These are phyloP conservation scores for Globisporangium cylindrosporum DNA, from an alignment of 352 stramenopile genomes.

Conservation along the genomic window DNA sequence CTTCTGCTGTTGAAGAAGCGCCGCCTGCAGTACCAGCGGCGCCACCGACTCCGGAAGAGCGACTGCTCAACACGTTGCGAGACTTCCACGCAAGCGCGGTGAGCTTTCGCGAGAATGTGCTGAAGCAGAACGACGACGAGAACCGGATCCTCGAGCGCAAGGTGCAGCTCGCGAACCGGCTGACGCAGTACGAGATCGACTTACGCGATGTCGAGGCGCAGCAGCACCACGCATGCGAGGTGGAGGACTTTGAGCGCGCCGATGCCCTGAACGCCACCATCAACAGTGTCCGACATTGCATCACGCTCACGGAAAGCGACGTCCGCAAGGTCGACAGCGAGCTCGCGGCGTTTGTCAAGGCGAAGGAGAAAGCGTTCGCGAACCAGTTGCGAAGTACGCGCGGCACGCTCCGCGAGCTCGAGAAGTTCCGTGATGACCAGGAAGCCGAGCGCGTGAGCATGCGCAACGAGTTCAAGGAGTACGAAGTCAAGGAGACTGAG, in stretches of 20 bases:
- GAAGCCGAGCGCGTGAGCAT: conserved; percentile 44
- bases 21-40: conserved; percentile 23
- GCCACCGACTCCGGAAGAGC: conserved; percentile 57
- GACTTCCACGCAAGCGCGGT: conserved; percentile 76
- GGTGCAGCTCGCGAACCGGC: conserved; percentile 52
- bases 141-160: conserved; percentile 70
- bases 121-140: conserved; percentile 77
- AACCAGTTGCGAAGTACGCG: conserved; percentile 76
- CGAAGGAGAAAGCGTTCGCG: conserved; percentile 74
- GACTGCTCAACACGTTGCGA: conserved; percentile 58
- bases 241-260: conserved; percentile 85
- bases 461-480: conserved; percentile 59
- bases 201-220: conserved; percentile 75
- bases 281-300: conserved; percentile 77
- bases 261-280: conserved; percentile 80
- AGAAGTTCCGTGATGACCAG: conserved; percentile 79
- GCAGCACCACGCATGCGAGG: conserved; percentile 73
- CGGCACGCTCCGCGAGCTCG: conserved; percentile 62
- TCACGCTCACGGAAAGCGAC: conserved; percentile 78
- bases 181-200: conserved; percentile 82
- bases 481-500: conserved; percentile 61
- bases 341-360: conserved; percentile 61
- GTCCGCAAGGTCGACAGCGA: conserved; percentile 77
- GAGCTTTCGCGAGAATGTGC: conserved; percentile 55
- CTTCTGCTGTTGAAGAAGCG: conserved; percentile 27